Conservation (phyloP, 352 stramenopile genomes). For the Phytophthora europaea region DNA sequence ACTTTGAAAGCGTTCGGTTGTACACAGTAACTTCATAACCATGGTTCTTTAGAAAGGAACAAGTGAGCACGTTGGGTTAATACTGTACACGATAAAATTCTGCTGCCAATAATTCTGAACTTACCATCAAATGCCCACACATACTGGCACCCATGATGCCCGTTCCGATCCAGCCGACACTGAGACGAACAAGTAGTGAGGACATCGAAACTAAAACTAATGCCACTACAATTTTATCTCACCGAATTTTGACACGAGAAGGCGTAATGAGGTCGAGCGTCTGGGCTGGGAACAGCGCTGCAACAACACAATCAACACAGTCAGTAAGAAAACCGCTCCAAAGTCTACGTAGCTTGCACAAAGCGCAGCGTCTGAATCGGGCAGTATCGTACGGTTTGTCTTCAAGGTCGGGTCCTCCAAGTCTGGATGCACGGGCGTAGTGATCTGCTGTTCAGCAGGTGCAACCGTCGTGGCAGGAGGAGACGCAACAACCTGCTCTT, state of each 20-base stretch:
- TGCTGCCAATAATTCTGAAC: constrained; percentile 4
- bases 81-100: neutral
- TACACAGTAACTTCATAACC: constrained; percentile 90
- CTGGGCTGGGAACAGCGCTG: constrained; percentile 69
- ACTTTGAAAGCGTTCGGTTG: constrained; percentile 90
- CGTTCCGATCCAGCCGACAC: constrained; percentile 88
- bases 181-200: constrained; percentile 17
- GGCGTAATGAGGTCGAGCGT: constrained; percentile 66
- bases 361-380: neutral
- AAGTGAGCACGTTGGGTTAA: constrained; percentile 1
- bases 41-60: constrained; percentile 55
- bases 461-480: constrained; percentile 22
- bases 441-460: constrained; percentile 49
- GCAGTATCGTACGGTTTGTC: constrained; percentile 46
- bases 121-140: constrained; percentile 88
- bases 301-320: constrained; percentile 6
- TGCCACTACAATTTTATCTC: neutral
- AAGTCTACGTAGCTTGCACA: neutral
- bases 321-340: constrained; percentile 4
- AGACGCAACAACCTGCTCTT: constrained; percentile 41
- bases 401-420: constrained; percentile 74
- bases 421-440: constrained; percentile 32
- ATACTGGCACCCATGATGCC: constrained; percentile 93
- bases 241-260: constrained; percentile 73
- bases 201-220: neutral